Percentiles rank a stretch among this genome's conserved stretches.
Evolutionary conservation across 148 eudicot genomes (phyloP).

Genomic region (Chenopodium suecicum): DNA sequence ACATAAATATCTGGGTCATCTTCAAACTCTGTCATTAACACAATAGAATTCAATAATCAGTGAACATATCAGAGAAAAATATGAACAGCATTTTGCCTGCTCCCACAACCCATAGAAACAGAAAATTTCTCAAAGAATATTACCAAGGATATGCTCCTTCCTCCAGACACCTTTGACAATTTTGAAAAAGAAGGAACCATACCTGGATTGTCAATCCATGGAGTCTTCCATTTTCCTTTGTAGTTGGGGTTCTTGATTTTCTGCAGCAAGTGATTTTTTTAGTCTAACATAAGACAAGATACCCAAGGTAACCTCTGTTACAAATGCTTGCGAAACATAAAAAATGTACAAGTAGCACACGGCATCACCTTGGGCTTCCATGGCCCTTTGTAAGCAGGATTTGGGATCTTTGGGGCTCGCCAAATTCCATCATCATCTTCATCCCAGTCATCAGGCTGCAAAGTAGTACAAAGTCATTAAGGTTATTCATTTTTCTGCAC

Average conservation of each 20-base stretch:
- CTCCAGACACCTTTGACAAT: neutral
- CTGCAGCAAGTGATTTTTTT: slow-evolving; percentile 38
- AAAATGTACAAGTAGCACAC: neutral
- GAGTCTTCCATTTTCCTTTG: slow-evolving; percentile 95
- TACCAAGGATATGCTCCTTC: neutral
- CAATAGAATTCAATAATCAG: neutral
- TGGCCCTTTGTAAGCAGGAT: slow-evolving; percentile 95
- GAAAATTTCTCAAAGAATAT: neutral
- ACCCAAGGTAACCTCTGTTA: neutral
- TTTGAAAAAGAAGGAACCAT: slow-evolving; percentile 15
- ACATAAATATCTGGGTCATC: slow-evolving; percentile 98
- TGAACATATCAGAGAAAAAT: neutral
- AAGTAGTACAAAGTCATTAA: slow-evolving; percentile 1
- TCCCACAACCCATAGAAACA: neutral
- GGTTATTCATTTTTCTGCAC: neutral
- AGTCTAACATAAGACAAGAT: slow-evolving; percentile 5
- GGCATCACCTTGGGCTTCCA: slow-evolving; percentile 83
- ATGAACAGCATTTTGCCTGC: neutral
- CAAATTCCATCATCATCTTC: slow-evolving; percentile 97
- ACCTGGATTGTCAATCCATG: slow-evolving; percentile 98
- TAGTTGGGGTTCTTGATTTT: slow-evolving; percentile 90
- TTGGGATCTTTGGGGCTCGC: slow-evolving; percentile 80
- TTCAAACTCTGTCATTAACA: slow-evolving; percentile 66
- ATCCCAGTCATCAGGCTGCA: slow-evolving; percentile 86
- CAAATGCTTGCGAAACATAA: neutral